Base-by-base conservation (phyloP, 1,139 yeast genomes). In the Kodamaea plutei region DNA sequence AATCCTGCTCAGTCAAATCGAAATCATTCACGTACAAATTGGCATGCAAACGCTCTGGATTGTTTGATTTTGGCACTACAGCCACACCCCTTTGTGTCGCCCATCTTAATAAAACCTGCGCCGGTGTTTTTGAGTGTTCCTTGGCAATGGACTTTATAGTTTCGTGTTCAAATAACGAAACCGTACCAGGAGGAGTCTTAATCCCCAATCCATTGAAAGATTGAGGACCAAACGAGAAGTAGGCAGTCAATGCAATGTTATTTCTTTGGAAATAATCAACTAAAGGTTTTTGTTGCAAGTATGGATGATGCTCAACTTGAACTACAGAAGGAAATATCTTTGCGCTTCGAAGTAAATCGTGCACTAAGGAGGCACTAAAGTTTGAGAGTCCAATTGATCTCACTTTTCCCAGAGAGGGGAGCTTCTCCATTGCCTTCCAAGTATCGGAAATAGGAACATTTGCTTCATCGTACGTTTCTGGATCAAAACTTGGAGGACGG, bases 251-350 rank as follows among this genome's bases (percentile, higher is more conserved):
- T 37, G 78, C 81, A 50, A 87, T 75, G 29, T 73, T 79, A 44
- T 74, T 61, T 25, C 61, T 48, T 55, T 83, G 75, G 41, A 73
- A 83, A 50, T 62, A 84, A 45, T 79, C 70, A 40, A 85, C 57
- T 54, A 85, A 68, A 44, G 68, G 68, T 37, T 73, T 73, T 63
- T 87, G 95, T 45, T 83, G 84, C 57, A 87, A 70, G 68, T 84
- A 87, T 44, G 96, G 95, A 58, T 87, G 96, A 61, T 84, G 91
- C 66, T 88, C 96, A 52, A 87, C 82, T 62, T 87, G 96, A 48
- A 83, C 71, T 32, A 76, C 87, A 32, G 83, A 83, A 31, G 96
- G 96, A 47, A 67, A 73, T 52, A 85, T 76, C 46, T 66, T 73
- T 42, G 84, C 81, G 38, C 78, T 76, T 54, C 87, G 75, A 39